phyloP scores from a whole-genome alignment of 2,329 filamentous ascomycete species.

The Pseudogymnoascus sp. region DNA sequence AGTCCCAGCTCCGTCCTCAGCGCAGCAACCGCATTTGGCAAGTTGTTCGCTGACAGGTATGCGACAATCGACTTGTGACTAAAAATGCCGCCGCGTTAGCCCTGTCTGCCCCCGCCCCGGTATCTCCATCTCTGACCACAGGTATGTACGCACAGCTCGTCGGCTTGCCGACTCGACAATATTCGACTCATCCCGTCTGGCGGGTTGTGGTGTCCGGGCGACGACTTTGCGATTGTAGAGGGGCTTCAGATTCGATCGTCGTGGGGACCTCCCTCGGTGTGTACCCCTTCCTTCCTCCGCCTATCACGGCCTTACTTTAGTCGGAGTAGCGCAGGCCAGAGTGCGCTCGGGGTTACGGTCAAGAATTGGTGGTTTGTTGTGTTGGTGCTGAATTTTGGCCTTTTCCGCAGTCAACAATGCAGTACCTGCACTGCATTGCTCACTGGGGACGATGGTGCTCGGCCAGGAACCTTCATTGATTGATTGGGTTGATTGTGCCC shows the following conservation, averaged over 20 bases:
- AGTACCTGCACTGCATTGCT: constrained; percentile 9
- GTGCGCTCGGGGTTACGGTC: background rate
- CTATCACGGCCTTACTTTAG: background rate
- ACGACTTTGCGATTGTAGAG: background rate
- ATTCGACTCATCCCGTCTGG: constrained; percentile 11
- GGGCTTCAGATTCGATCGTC: background rate
- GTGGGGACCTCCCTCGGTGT: background rate
- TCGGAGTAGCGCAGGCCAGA: background rate
- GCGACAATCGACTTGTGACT: constrained; percentile 88
- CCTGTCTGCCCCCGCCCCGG: constrained; percentile 8
- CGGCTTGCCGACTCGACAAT: constrained; percentile 67
- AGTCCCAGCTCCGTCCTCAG: constrained; percentile 67
- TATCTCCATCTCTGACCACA: constrained; percentile 8
- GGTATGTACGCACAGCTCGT: constrained; percentile 64
- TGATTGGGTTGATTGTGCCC: background rate
- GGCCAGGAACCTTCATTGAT: constrained; percentile 1
- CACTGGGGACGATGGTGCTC: constrained; percentile 1
- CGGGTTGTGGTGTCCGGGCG: background rate
- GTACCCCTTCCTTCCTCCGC: constrained; percentile 6
- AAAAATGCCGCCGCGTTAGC: constrained; percentile 20
- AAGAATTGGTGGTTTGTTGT: background rate
- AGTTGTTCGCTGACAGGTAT: constrained; percentile 67
- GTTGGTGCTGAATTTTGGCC: background rate
- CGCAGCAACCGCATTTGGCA: constrained; percentile 59
- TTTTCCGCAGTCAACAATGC: constrained; percentile 10